Evolutionary conservation across 2,329 filamentous ascomycete species (phyloP).

Genomic region (Septoria petroselini): DNA sequence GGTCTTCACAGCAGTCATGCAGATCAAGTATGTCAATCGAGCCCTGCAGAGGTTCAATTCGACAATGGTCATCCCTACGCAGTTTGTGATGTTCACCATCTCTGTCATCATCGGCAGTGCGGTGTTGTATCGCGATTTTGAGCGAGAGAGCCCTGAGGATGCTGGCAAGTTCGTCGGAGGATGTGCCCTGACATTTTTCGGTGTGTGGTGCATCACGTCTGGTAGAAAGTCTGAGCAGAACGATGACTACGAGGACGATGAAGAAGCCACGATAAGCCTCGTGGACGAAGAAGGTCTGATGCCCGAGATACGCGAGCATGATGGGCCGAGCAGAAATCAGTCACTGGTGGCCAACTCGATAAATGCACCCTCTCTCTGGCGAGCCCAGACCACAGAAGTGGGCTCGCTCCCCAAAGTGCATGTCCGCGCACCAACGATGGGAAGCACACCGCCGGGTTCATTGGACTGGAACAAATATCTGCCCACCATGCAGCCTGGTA

Average conservation of each 20-base stretch:
- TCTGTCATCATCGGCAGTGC: constrained; percentile 94
- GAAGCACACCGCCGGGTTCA: constrained; percentile 14
- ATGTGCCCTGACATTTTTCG: constrained; percentile 87
- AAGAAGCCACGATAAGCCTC: constrained; percentile 45
- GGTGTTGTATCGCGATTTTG: constrained; percentile 90
- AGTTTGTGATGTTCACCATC: constrained; percentile 94
- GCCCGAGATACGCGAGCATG: constrained; percentile 30
- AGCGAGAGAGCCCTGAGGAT: constrained; percentile 70
- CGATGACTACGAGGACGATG: constrained; percentile 41
- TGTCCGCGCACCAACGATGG: constrained; percentile 11
- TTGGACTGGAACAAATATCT: constrained; percentile 17
- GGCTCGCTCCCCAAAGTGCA: constrained; percentile 12
- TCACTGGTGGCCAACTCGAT: constrained; percentile 19
- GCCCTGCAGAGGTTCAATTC: constrained; percentile 91
- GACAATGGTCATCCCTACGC: constrained; percentile 94
- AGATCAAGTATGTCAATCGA: constrained; percentile 93
- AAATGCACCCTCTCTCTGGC: constrained; percentile 15
- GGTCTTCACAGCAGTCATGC: constrained; percentile 83
- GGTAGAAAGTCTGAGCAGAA: constrained; percentile 63
- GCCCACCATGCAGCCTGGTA: constrained; percentile 24
- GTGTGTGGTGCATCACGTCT: constrained; percentile 95
- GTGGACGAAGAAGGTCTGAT: constrained; percentile 39
- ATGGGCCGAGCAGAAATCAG: constrained; percentile 16
- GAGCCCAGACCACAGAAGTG: constrained; percentile 16
- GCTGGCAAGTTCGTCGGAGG: constrained; percentile 84